A percentile compares a stretch with the other conserved stretches of the same genome.
Evolutionary conservation across 345 rosid genomes (phyloP).

Genomic region (Dipteronia dyeriana): DNA sequence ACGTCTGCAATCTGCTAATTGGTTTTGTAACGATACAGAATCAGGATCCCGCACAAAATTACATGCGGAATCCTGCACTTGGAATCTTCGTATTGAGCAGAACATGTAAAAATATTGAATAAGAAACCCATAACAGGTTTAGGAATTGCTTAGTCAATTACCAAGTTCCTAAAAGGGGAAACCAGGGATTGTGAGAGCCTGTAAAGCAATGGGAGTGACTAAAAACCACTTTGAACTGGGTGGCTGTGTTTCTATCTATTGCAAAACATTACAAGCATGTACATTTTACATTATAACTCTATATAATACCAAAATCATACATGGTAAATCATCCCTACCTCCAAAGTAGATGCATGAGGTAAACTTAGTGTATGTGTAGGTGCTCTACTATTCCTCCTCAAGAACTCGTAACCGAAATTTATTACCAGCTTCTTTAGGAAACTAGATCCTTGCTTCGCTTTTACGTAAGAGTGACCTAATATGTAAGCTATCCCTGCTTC

Average conservation of each 20-base stretch:
- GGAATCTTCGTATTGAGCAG: too few species aligned
- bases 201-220: too few species aligned
- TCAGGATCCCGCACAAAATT: too few species aligned
- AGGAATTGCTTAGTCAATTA: too few species aligned
- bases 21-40: too few species aligned
- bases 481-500: constrained; percentile 91
- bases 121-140: too few species aligned
- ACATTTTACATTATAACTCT: constrained; percentile 7
- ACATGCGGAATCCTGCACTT: too few species aligned
- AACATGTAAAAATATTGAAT: too few species aligned
- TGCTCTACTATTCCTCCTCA: constrained; percentile 77
- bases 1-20: too few species aligned
- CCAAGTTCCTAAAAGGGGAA: too few species aligned
- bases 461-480: constrained; percentile 78
- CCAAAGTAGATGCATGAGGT: constrained; percentile 83
- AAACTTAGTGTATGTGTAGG: constrained; percentile 50
- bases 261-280: constrained; percentile 26
- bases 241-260: constrained; percentile 21
- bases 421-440: constrained; percentile 64
- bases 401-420: constrained; percentile 75
- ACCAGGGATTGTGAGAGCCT: too few species aligned
- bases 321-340: constrained; percentile 88
- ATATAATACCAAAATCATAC: constrained; percentile 39
- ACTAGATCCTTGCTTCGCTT: constrained; percentile 80
- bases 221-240: background rate